These are phyloP conservation scores for Chlorella sp. DNA, from an alignment of 139 green algal species.

Conservation along the genomic window DNA sequence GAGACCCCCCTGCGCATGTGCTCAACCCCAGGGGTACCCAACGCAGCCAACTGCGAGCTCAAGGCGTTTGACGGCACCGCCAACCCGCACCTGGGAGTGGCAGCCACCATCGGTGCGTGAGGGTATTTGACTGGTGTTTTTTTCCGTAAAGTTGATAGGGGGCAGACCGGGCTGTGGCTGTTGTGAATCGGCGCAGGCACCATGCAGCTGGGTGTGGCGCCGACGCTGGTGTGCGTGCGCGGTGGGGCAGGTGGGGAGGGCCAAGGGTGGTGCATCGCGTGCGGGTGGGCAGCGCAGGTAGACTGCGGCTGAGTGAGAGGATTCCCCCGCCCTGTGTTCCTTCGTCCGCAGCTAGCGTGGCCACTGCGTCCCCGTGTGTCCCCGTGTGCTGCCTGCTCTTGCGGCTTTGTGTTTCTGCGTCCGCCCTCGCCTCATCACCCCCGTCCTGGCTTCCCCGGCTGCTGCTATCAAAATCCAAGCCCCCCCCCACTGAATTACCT, in stretches of 20 bases:
- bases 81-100: constrained; percentile 76
- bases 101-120: constrained; percentile 48
- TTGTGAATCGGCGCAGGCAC: neutral
- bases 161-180: no score
- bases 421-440: neutral
- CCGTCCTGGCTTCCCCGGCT: neutral
- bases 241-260: no score
- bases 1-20: constrained; percentile 61
- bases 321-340: no score
- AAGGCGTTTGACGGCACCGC: constrained; percentile 64
- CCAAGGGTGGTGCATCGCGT: neutral
- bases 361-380: no score
- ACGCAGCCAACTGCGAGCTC: constrained; percentile 53
- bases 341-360: no score
- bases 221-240: neutral
- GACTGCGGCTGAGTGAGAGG: no score
- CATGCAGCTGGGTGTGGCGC: neutral
- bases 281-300: neutral
- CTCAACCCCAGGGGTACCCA: neutral
- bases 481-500: neutral
- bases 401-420: no score
- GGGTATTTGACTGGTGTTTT: neutral
- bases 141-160: no score
- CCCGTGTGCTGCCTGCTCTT: no score
- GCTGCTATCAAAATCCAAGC: no score